phyloP scores from a whole-genome alignment of 192 early-diverging fungal genomes.

The Podila epicladia region DNA sequence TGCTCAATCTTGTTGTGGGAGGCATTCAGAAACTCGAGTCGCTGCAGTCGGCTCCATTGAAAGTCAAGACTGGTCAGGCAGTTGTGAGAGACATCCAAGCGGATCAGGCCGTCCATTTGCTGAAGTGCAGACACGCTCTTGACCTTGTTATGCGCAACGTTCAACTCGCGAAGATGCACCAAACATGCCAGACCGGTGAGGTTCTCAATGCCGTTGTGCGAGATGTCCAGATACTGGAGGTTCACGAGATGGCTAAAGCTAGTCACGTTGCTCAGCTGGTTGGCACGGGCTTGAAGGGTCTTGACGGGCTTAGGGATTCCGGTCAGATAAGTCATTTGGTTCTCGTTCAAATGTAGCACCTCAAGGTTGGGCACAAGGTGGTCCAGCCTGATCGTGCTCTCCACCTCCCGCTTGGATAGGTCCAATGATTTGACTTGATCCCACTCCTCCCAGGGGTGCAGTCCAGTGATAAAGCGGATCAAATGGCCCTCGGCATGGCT shows the following conservation, averaged over 20 bases:
- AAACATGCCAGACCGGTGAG: slow-evolving; percentile 39
- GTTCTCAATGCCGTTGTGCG: slow-evolving; percentile 52
- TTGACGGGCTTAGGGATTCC: slow-evolving; percentile 40
- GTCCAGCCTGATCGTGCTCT: slow-evolving; percentile 32
- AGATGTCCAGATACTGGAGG: slow-evolving; percentile 54
- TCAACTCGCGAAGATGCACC: slow-evolving; percentile 48
- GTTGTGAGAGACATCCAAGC: slow-evolving; percentile 52
- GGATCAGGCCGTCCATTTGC: slow-evolving; percentile 47
- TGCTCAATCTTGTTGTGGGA: slow-evolving; percentile 55
- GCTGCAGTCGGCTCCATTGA: slow-evolving; percentile 41
- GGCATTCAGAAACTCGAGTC: slow-evolving; percentile 55
- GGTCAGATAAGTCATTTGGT: slow-evolving; percentile 35
- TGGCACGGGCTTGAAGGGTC: slow-evolving; percentile 37
- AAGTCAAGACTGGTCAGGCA: slow-evolving; percentile 44
- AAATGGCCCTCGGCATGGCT: slow-evolving; percentile 31
- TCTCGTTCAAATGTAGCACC: slow-evolving; percentile 36
- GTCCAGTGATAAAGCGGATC: slow-evolving; percentile 19
- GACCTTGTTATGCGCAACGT: slow-evolving; percentile 54
- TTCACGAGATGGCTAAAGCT: slow-evolving; percentile 45
- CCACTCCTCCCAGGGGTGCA: slow-evolving; percentile 46
- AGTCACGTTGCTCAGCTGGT: slow-evolving; percentile 40
- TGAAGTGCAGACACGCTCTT: slow-evolving; percentile 44
- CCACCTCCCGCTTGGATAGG: slow-evolving; percentile 26
- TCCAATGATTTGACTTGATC: slow-evolving; percentile 44
- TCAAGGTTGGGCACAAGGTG: slow-evolving; percentile 28